These are phyloP conservation scores for Nemania abortiva DNA, from an alignment of 2,329 filamentous ascomycete genomes.

Conservation along the genomic window DNA sequence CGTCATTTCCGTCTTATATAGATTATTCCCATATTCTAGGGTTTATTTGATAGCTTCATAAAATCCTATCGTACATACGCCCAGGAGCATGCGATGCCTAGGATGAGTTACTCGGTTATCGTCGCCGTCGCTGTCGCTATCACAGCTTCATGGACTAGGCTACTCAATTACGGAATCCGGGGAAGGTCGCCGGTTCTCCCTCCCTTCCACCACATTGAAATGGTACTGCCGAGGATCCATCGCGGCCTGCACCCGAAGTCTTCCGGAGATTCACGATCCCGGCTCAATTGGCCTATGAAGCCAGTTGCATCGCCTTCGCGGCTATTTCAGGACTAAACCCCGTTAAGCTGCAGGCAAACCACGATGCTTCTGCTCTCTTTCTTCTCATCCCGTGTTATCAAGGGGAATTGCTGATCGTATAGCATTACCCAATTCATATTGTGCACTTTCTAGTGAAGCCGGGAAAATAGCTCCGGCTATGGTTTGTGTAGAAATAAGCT, in stretches of 20 bases:
- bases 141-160: slow-evolving; percentile 5
- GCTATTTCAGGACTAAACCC: not conserved
- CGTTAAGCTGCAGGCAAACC: not conserved
- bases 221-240: slow-evolving; percentile 35
- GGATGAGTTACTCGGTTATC: not conserved
- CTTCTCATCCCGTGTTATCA: not conserved
- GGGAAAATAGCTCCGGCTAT: not conserved
- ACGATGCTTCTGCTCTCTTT: not conserved
- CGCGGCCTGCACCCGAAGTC: slow-evolving; percentile 34
- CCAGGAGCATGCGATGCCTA: not conserved
- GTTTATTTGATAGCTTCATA: not conserved
- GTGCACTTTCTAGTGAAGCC: not conserved
- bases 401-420: not conserved
- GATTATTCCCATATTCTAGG: not conserved
- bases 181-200: slow-evolving; percentile 20
- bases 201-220: slow-evolving; percentile 17
- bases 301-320: slow-evolving; percentile 12
- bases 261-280: slow-evolving; percentile 33
- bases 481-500: slow-evolving; percentile 1
- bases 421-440: not conserved
- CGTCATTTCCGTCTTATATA: not conserved
- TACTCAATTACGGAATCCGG: slow-evolving; percentile 27
- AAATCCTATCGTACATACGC: not conserved
- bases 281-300: slow-evolving; percentile 6
- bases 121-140: slow-evolving; percentile 29